Conservation (phyloP, 495 filamentous ascomycete species). For the Jackrogersella minutella region DNA sequence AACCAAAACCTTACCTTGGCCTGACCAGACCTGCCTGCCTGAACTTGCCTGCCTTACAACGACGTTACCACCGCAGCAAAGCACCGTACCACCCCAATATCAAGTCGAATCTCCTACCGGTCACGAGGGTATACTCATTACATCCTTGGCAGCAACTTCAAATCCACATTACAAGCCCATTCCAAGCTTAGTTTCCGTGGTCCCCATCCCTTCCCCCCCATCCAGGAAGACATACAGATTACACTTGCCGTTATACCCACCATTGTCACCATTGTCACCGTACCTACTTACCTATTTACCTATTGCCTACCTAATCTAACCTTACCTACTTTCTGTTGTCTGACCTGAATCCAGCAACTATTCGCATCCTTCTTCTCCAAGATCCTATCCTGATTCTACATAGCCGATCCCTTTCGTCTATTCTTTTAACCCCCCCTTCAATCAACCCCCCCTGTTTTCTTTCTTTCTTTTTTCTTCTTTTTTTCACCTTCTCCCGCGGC, state of each 20-base stretch:
- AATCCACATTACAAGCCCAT: conserved; percentile 26
- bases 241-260: conserved; percentile 39
- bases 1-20: conserved; percentile 25
- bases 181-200: conserved; percentile 30
- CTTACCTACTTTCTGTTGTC: conserved; percentile 26
- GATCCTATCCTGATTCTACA: conserved; percentile 19
- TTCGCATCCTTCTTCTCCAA: conserved; percentile 30
- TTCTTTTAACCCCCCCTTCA: conserved; percentile 23
- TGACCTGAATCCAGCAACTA: conserved; percentile 39
- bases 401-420: conserved; percentile 31
- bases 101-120: conserved; percentile 30
- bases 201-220: conserved; percentile 15
- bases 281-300: conserved; percentile 15
- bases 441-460: background rate
- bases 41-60: conserved; percentile 38
- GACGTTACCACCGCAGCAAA: conserved; percentile 36
- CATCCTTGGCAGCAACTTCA: conserved; percentile 35
- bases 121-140: conserved; percentile 37
- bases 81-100: conserved; percentile 37
- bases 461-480: conserved; percentile 5
- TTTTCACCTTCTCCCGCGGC: background rate
- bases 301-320: conserved; percentile 1
- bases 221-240: conserved; percentile 10
- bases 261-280: conserved; percentile 28
- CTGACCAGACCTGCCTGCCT: background rate